Conservation (phyloP, 106 monocot genomes). For the Dendrobium nobile region DNA sequence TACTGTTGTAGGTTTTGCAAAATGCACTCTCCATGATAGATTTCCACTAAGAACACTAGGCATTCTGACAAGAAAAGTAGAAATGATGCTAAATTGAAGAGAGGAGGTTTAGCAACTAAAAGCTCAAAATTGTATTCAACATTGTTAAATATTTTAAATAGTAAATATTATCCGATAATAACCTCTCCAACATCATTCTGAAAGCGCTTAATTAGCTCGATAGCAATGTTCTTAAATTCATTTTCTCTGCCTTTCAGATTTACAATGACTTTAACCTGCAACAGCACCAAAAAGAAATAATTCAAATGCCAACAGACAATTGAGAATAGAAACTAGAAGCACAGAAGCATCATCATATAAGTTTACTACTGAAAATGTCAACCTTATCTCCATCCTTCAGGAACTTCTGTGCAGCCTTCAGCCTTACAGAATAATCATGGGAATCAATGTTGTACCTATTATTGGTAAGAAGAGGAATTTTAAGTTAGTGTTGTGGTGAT, state of each 20-base stretch:
- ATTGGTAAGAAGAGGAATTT: slow-evolving; percentile 4
- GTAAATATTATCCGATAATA: neutral
- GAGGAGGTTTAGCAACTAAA: neutral
- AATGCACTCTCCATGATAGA: no score
- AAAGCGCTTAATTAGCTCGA: slow-evolving; percentile 76
- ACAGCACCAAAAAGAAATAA: neutral
- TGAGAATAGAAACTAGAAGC: neutral
- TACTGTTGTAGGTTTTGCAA: no score
- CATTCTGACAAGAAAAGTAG: neutral
- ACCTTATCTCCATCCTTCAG: slow-evolving; percentile 96
- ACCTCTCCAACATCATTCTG: slow-evolving; percentile 89
- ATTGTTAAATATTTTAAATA: neutral
- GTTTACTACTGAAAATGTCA: neutral
- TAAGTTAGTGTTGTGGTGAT: neutral
- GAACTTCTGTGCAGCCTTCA: slow-evolving; percentile 77
- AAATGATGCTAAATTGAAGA: neutral
- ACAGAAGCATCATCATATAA: neutral
- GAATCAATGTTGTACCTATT: slow-evolving; percentile 91
- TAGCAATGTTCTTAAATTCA: slow-evolving; percentile 73
- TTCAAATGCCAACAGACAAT: neutral
- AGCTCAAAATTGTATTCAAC: neutral
- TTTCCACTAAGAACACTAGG: neutral
- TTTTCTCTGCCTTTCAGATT: slow-evolving; percentile 73
- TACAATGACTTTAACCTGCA: slow-evolving; percentile 92
- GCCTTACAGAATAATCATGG: slow-evolving; percentile 88